Conservation (phyloP, 2,329 filamentous ascomycete genomes). For the Zasmidium cellare region DNA sequence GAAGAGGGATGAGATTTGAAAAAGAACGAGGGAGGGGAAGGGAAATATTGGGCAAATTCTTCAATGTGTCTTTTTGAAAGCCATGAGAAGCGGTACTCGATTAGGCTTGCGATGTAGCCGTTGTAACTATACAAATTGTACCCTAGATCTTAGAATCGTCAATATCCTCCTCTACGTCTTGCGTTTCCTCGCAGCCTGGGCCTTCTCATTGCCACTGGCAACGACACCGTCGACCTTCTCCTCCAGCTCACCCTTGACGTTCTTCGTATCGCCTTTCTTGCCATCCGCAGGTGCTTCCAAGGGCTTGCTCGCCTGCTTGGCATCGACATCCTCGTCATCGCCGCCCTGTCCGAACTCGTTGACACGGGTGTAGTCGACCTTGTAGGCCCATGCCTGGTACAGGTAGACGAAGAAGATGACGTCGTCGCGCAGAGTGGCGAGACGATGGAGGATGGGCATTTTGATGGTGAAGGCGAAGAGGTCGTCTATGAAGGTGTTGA, state of each 20-base stretch:
- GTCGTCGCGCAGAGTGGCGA: constrained; percentile 91
- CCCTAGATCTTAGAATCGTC: background rate
- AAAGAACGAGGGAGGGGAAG: no score
- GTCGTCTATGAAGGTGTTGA: constrained; percentile 99
- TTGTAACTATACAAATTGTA: no score
- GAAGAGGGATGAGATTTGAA: constrained; percentile 4
- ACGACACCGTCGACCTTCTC: constrained; percentile 10
- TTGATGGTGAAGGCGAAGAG: constrained; percentile 99
- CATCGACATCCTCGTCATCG: constrained; percentile 72
- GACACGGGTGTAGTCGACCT: constrained; percentile 84
- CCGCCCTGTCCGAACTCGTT: constrained; percentile 99
- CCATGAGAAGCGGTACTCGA: no score
- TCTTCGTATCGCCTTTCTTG: constrained; percentile 13
- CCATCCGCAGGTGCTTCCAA: constrained; percentile 35
- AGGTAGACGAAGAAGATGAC: constrained; percentile 98
- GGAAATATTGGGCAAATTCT: no score
- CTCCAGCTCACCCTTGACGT: constrained; percentile 19
- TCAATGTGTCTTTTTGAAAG: no score
- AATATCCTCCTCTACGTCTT: constrained; percentile 12
- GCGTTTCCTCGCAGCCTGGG: constrained; percentile 11
- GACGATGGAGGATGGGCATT: constrained; percentile 90
- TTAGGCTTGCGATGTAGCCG: no score
- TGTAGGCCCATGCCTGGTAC: constrained; percentile 92
- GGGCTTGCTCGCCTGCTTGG: constrained; percentile 48
- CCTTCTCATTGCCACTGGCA: constrained; percentile 15